Evolutionary conservation across 164 flowering plant genomes (phyloP).

Genomic region (Nymphaea thermarum): DNA sequence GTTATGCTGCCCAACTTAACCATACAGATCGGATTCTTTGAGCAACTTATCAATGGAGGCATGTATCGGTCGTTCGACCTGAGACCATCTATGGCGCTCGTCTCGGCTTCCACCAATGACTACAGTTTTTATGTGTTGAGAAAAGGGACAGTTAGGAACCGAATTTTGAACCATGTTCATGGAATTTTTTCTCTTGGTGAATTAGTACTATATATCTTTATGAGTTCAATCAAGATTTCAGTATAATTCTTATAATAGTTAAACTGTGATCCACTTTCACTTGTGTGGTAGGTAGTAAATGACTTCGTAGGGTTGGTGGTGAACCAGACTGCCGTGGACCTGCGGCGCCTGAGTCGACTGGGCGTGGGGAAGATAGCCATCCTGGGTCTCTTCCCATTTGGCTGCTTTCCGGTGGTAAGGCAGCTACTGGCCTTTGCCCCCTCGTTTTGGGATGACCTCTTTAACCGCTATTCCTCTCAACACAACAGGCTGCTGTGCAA

Average conservation of each 20-base stretch:
- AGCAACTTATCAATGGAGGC: conserved; percentile 20
- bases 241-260: too few species aligned
- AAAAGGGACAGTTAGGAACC: conserved; percentile 42
- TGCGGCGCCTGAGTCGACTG: not conserved
- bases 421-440: not conserved
- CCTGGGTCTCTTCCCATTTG: not conserved
- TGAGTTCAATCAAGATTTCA: too few species aligned
- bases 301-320: not conserved
- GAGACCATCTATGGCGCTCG: conserved; percentile 41
- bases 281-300: not conserved
- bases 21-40: conserved; percentile 51
- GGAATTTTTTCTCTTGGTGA: too few species aligned
- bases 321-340: not conserved
- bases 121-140: conserved; percentile 24
- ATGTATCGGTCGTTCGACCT: conserved; percentile 29
- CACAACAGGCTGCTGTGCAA: not conserved
- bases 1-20: conserved; percentile 58
- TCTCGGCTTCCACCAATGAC: conserved; percentile 71
- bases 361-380: not conserved
- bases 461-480: not conserved
- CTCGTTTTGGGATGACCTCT: not conserved
- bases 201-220: too few species aligned
- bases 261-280: too few species aligned
- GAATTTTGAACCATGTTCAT: too few species aligned
- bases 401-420: not conserved